Base-by-base conservation (phyloP, 768 basidiomycete genomes). In the Russula foetens region DNA sequence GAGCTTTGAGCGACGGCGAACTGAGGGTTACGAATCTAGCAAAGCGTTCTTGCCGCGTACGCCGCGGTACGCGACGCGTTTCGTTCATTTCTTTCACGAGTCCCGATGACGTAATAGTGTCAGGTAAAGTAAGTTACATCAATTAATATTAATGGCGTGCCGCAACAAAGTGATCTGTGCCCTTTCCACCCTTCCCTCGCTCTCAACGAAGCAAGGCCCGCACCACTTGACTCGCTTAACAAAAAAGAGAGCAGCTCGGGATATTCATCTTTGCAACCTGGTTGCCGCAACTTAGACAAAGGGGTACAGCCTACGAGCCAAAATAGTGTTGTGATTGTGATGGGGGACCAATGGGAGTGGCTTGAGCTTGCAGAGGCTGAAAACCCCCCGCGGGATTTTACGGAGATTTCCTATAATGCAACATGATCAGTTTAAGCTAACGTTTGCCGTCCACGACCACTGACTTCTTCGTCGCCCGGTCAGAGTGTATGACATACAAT, bases 401-500 rank as follows among this genome's bases (percentile, higher is more conserved):
- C 21, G 43, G 53, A 3, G n/a, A 54, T 53, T 59, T 64, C 3
- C 60, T 61, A 50, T 7, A 23, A 28, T 23, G 11, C 35, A 31
- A 26, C 12, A 38, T 21, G 26, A n/a, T 61, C 24, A 61, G 49
- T 33, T 29, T n/a, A 8, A 59, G 46, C 23, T 6, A 46, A 33
- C 7, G 26, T 29, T 38, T 19, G 19, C 11, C 7, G 21, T 7
- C 21, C 45, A 29, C 33, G 33, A 43, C 21, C n/a, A 57, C 63
- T 57, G n/a, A 66, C 65, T 43, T 46, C 23, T 48, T 59, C 24
- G 39, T 60, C 44, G 21, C 50, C 24, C 73, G 69, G 53, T 74
- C 70, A 0, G 72, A 72, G 63, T 88, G 84, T 2, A 91, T 85
- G 7, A 86, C 73, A 64, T 90, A 90, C 62, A 83, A 78, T 6